These are phyloP conservation scores for Henckelia pumila DNA, from an alignment of 257 asterid genomes.

Conservation along the genomic window DNA sequence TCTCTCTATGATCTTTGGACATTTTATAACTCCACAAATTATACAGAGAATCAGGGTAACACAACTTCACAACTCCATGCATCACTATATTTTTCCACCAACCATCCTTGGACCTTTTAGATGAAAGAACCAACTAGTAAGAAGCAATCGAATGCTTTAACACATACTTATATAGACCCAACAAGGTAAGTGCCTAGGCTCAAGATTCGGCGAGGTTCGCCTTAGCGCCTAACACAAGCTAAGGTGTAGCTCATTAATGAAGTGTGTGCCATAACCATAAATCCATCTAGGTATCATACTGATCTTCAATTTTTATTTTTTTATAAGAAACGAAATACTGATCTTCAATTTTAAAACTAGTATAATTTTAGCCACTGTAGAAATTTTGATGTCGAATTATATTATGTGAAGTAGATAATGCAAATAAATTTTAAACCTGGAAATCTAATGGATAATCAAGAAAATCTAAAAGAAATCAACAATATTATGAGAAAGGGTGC, in stretches of 20 bases:
- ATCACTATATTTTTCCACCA: slow-evolving; percentile 8
- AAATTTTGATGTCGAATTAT: too few species aligned
- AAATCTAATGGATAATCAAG: slow-evolving; percentile 17
- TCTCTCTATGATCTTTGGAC: not conserved
- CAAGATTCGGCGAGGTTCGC: not conserved
- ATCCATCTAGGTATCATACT: not conserved
- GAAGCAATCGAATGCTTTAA: too few species aligned
- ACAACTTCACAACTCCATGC: slow-evolving; percentile 15
- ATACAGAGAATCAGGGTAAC: not conserved
- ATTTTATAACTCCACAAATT: not conserved
- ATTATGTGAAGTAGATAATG: not conserved
- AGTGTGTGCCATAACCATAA: not conserved
- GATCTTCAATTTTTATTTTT: not conserved
- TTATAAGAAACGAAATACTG: too few species aligned
- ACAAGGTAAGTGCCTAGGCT: not conserved
- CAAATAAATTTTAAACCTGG: not conserved
- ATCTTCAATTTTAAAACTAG: not conserved
- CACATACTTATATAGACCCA: not conserved
- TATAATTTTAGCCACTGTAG: not conserved
- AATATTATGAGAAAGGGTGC: slow-evolving; percentile 13
- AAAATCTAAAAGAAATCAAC: slow-evolving; percentile 9
- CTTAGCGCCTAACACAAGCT: not conserved
- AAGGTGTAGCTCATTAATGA: not conserved
- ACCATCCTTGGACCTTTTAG: not conserved
- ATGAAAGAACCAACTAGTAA: not conserved